phyloP scores from a whole-genome alignment of 176 grass and related monocot species.

The Carex cristatella region DNA sequence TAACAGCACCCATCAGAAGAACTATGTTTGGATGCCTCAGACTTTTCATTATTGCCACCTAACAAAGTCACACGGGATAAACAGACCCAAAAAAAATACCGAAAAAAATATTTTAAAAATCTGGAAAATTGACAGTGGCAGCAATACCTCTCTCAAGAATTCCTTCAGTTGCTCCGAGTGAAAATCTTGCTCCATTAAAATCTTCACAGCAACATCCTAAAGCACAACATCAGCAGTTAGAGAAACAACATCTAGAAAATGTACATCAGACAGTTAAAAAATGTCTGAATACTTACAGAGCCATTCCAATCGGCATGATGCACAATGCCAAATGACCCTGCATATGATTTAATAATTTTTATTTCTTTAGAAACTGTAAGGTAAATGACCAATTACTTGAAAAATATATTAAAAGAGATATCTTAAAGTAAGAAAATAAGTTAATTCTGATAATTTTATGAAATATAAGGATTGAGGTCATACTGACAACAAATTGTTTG shows the following conservation, averaged over 20 bases:
- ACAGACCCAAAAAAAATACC: neutral
- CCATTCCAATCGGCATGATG: constrained; percentile 86
- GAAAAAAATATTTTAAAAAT: constrained; percentile 4
- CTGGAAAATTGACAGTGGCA: neutral
- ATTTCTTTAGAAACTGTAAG: neutral
- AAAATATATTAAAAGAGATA: neutral
- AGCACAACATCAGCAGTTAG: constrained; percentile 11
- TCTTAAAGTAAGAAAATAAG: neutral
- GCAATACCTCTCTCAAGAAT: constrained; percentile 76
- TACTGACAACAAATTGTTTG: neutral
- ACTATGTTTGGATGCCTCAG: constrained; percentile 90
- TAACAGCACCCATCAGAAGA: constrained; percentile 97
- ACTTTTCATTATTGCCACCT: constrained; percentile 96
- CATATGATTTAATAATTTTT: constrained; percentile 1
- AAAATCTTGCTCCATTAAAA: constrained; percentile 84
- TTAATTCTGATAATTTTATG: neutral
- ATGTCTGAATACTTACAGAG: constrained; percentile 47
- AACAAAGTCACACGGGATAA: constrained; percentile 16
- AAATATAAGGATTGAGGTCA: neutral
- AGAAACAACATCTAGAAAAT: neutral
- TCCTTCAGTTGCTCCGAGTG: constrained; percentile 57
- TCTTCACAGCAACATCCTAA: constrained; percentile 91
- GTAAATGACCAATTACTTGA: neutral
- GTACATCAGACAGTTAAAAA: neutral
- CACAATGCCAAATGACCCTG: constrained; percentile 92